A percentile compares a stretch with the other conserved stretches of the same genome.
These are phyloP conservation scores for Prillingera fragicola DNA, from an alignment of 1,284 basidiomycete species.

Conservation along the genomic window DNA sequence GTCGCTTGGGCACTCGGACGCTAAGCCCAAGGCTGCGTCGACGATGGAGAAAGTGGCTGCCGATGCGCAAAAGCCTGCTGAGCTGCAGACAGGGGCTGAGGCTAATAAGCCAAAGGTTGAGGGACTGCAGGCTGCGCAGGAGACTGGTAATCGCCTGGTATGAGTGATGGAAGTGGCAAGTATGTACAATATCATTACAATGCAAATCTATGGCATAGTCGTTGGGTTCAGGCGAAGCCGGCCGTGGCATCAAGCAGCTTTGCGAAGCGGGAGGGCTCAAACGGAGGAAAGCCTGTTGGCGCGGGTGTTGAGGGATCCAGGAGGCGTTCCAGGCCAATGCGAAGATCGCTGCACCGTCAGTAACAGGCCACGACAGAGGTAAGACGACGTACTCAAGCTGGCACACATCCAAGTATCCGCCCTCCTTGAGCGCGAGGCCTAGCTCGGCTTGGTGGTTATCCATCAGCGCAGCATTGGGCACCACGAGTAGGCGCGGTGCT, in stretches of 20 bases:
- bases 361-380: not conserved
- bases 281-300: slow-evolving; percentile 17
- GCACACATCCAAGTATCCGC: slow-evolving; percentile 62
- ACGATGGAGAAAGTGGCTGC: too few species aligned
- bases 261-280: slow-evolving; percentile 11
- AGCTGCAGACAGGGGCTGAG: too few species aligned
- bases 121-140: too few species aligned
- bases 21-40: slow-evolving; percentile 4
- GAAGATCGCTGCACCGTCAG: slow-evolving; percentile 3
- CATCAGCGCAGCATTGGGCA: slow-evolving; percentile 82
- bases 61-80: too few species aligned
- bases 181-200: too few species aligned
- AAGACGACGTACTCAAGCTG: slow-evolving; percentile 40
- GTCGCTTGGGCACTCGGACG: slow-evolving; percentile 75
- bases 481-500: slow-evolving; percentile 70
- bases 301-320: not conserved
- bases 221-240: slow-evolving; percentile 9
- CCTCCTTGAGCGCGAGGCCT: slow-evolving; percentile 61
- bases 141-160: too few species aligned
- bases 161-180: too few species aligned
- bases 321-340: not conserved
- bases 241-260: slow-evolving; percentile 14
- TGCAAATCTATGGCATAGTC: too few species aligned
- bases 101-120: too few species aligned
- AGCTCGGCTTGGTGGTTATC: slow-evolving; percentile 93